Base-by-base conservation (phyloP, 208 protist species). In the Leishmania guyanensis region DNA sequence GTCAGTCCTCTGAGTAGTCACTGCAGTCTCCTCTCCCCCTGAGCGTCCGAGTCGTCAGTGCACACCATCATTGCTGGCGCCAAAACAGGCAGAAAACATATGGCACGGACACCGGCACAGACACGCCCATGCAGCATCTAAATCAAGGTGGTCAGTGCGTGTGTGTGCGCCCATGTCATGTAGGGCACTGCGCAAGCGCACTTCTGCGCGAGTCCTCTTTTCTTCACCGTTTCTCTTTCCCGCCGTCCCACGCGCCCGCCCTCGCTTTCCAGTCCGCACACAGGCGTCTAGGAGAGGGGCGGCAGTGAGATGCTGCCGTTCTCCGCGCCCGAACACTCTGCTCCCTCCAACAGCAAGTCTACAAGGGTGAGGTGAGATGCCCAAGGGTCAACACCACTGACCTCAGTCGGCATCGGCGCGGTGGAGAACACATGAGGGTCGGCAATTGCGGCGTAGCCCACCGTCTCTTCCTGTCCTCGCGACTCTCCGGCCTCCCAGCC, bases 271-370 rank as follows among this genome's bases (percentile, higher is more conserved):
- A 26, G 39, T 26, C 69, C 8, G 9, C 20, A 26, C 22, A 48
- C 12, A 10, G n/a, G 26, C 6, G 16, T 33, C 26, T 54, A 51
- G 46, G 39, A 69, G 5, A 75, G 33, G 17, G 66, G 56, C 5
- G 46, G 54, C 48, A 69, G 85, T 0, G 84, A 86, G 46, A 91
- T 58, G 26, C 75, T 71, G 22, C 46, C 56, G 2, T 70, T 65
- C 8, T 78, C 69, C 50, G 46, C 70, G 5, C 71, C 78, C 20
- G 77, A 75, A 65, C 56, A 36, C 14, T 48, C 51, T 1, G 10
- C 73, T 5, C 51, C 79, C 20, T 43, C 62, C 22, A 72, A 56
- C 26, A 72, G 12, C 22, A 71, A 36, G 14, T 75, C 79, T 10
- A 56, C 33, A 33, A 73, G 50, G 58, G 48, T 68, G 6, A 71